Percentiles rank a stretch among this genome's conserved stretches.
Evolutionary conservation across 108 stramenopile species (phyloP).

Genomic region (Skeletonema marinoi): DNA sequence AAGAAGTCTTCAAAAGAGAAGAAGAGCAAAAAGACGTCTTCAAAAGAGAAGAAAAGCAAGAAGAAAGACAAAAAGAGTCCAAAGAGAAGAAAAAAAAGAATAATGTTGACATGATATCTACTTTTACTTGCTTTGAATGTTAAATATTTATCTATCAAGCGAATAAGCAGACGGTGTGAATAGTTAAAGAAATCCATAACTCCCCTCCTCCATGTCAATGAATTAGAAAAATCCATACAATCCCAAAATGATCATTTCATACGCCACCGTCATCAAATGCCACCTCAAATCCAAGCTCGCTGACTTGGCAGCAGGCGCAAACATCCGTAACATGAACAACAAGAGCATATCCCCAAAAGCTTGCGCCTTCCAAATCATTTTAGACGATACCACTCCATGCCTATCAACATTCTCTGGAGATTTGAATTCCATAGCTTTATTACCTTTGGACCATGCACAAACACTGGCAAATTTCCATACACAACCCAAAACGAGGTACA

Average conservation of each 20-base stretch:
- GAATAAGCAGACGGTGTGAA: background rate
- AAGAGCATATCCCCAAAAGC: conserved; percentile 61
- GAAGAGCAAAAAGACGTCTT: background rate
- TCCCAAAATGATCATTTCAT: conserved; percentile 80
- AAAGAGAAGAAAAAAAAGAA: background rate
- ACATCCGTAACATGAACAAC: conserved; percentile 73
- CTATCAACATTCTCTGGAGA: conserved; percentile 70
- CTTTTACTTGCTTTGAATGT: background rate
- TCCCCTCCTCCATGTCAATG: background rate
- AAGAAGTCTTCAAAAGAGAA: background rate
- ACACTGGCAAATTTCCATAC: conserved; percentile 70
- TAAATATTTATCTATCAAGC: background rate
- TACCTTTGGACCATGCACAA: conserved; percentile 43
- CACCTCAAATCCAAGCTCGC: conserved; percentile 89
- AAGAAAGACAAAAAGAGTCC: background rate
- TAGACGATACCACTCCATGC: conserved; percentile 63
- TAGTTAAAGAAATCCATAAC: background rate
- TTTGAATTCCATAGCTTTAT: conserved; percentile 16
- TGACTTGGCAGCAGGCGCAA: conserved; percentile 64
- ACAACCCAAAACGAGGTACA: conserved; percentile 67
- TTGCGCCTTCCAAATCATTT: conserved; percentile 84
- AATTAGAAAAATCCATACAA: background rate
- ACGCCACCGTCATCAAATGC: conserved; percentile 84
- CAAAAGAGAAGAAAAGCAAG: background rate
- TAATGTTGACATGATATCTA: too few relatives aligned